Percentiles rank a stretch among this genome's conserved stretches.
Conservation (phyloP, 140 eudicot genomes). For the Oenanthe javanica region DNA sequence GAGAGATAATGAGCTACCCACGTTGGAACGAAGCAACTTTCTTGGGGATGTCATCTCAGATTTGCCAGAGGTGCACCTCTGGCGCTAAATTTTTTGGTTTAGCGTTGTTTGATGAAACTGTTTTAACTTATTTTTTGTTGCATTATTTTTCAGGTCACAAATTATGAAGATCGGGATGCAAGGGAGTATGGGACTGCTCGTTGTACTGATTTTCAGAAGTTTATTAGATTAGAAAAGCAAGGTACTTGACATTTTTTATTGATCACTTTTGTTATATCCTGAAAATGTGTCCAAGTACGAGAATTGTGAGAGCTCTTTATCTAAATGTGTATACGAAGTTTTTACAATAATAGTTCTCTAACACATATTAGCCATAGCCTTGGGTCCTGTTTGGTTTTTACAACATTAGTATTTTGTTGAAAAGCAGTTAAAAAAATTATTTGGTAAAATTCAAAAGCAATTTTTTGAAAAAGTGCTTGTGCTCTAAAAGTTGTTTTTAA, state of each 20-base stretch:
- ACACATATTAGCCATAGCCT: not conserved
- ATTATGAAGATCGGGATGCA: conserved; percentile 45
- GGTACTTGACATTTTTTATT: conserved; percentile 23
- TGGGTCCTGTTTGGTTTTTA: not conserved
- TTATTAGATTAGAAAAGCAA: conserved; percentile 44
- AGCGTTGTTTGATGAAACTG: not conserved
- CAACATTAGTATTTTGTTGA: too few relatives aligned
- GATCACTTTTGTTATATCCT: not conserved
- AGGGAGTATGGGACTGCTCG: conserved; percentile 51
- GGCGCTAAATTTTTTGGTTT: not conserved
- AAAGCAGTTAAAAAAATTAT: too few relatives aligned
- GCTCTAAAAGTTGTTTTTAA: too few relatives aligned
- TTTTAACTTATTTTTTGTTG: not conserved
- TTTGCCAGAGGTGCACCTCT: conserved; percentile 41
- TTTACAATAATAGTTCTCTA: not conserved
- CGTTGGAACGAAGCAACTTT: conserved; percentile 30
- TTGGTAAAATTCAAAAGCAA: too few relatives aligned
- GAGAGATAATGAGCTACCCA: conserved; percentile 18
- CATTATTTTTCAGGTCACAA: conserved; percentile 40
- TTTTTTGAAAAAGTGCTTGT: too few relatives aligned
- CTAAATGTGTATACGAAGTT: not conserved
- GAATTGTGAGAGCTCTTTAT: not conserved
- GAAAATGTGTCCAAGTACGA: not conserved
- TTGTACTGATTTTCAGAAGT: conserved; percentile 50
- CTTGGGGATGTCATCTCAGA: conserved; percentile 84